A percentile compares a stretch with the other conserved stretches of the same genome.
Conservation (phyloP, 2,329 filamentous ascomycete species). For the Thelonectria rubi region DNA sequence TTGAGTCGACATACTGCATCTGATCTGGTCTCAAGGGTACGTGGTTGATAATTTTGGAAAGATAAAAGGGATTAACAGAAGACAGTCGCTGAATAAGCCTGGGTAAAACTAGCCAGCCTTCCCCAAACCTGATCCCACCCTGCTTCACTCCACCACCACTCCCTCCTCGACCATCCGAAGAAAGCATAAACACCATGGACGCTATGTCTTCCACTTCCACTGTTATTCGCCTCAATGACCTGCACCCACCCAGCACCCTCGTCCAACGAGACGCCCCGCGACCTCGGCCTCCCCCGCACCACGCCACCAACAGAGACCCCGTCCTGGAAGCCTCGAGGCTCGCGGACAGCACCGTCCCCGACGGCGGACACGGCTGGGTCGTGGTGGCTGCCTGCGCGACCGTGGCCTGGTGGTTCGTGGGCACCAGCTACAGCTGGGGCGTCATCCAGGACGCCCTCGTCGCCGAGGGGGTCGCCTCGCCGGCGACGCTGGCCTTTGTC, state of each 20-base stretch:
- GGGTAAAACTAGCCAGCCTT: background rate
- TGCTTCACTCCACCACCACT: background rate
- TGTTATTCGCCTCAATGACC: constrained; percentile 2
- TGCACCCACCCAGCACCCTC: background rate
- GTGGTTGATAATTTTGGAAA: background rate
- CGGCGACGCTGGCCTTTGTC: constrained; percentile 66
- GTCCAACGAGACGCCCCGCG: constrained; percentile 7
- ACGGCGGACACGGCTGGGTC: constrained; percentile 44
- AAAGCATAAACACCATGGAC: background rate
- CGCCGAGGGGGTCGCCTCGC: constrained; percentile 52
- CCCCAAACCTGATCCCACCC: background rate
- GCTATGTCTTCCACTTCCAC: constrained; percentile 5
- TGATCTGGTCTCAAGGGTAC: background rate
- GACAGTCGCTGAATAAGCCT: constrained; percentile 10
- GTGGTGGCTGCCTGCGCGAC: constrained; percentile 39
- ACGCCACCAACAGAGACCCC: constrained; percentile 21
- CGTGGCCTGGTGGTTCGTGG: constrained; percentile 61
- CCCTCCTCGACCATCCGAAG: background rate
- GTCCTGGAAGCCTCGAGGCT: constrained; percentile 35
- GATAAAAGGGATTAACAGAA: background rate
- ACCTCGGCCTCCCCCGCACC: background rate
- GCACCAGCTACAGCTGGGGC: constrained; percentile 67
- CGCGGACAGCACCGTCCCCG: constrained; percentile 37
- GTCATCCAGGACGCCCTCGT: constrained; percentile 67
- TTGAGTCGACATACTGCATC: background rate